Evolutionary conservation across 345 rosid species (phyloP).

Genomic region (Physaria fendleri): DNA sequence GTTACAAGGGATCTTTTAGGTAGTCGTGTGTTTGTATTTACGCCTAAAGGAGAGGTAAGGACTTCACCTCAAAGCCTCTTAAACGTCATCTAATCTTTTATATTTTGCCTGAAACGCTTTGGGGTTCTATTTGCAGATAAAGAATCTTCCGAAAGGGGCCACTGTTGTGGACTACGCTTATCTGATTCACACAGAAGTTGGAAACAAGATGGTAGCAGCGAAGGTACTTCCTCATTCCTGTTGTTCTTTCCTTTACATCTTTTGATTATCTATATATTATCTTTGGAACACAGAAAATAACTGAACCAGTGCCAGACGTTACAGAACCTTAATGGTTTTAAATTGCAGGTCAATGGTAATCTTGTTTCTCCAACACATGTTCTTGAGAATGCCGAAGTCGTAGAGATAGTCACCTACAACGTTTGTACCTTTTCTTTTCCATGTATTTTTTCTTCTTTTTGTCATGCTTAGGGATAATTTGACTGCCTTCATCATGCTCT

Average conservation of each 20-base stretch:
- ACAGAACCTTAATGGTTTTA: constrained; percentile 17
- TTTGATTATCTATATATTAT: not conserved
- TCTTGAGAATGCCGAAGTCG: constrained; percentile 95
- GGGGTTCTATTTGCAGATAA: constrained; percentile 49
- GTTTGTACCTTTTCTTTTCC: constrained; percentile 43
- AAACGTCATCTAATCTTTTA: not conserved
- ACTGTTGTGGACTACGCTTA: constrained; percentile 93
- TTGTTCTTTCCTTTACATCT: not conserved
- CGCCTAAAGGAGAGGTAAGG: constrained; percentile 77
- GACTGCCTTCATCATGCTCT: constrained; percentile 3
- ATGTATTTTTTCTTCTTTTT: constrained; percentile 2
- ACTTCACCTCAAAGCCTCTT: not conserved
- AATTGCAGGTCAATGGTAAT: constrained; percentile 92
- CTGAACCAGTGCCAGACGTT: not conserved
- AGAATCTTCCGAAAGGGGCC: constrained; percentile 90
- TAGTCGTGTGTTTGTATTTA: constrained; percentile 91
- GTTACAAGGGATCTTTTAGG: constrained; percentile 87
- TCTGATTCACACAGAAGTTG: constrained; percentile 94
- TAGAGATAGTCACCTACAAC: constrained; percentile 87
- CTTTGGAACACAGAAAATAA: not conserved
- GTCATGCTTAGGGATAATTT: not conserved
- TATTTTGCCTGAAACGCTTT: constrained; percentile 12
- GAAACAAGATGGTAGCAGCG: constrained; percentile 97
- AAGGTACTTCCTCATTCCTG: constrained; percentile 49
- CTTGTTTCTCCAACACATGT: constrained; percentile 74